Evolutionary conservation across 306 rosid genomes (phyloP), one percentile per base, ranked within the genome.

Genomic region (Begonia fuchsioides): DNA sequence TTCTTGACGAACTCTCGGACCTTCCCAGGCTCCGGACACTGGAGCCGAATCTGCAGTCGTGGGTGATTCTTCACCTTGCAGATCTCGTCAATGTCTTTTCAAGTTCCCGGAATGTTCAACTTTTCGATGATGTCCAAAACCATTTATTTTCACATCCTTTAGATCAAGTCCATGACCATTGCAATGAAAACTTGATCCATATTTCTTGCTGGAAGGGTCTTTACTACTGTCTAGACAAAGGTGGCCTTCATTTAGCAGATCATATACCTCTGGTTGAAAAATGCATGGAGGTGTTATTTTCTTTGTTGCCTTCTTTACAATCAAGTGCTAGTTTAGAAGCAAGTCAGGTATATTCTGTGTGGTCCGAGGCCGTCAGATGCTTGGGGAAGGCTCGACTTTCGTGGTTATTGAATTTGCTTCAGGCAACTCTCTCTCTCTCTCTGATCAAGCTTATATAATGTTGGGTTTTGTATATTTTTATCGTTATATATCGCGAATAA

Each of bases 121-220:
- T 90, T 60, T 67, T 84, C 40, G 56, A 68, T 56, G 95, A 84
- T 56, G 54, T 90, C 54, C 44, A 62, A 46, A 61, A 47, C 65
- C 61, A 76, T 67, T 62, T 84, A 49, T 72, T 70, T 64, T 83
- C 76, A 13, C 53, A 65, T 63, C 58, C 65, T 56, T 70, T 79
- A 44, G 38, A 32, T 54, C 63, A 49, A 44, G 68, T 70, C 49
- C 58, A 53, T 43, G 60, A 54, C 54, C 39, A 70, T 58, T 39
- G 58, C 68, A 66, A 65, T 50, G 74, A 61, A 50, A 72, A 64
- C 49, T 58, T 74, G 61, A 61, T 90, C 17, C 32, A 76, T 16
- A 63, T 59, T 56, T 76, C 95, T 26, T 84, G 84, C 71, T 90
- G 97, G 97, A 90, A 90, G 71, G 97, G 95, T 61, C 77, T 90